Evolutionary conservation across 768 basidiomycete species (phyloP), one percentile per base, ranked within the genome.

Genomic region (Cubamyces sp.): DNA sequence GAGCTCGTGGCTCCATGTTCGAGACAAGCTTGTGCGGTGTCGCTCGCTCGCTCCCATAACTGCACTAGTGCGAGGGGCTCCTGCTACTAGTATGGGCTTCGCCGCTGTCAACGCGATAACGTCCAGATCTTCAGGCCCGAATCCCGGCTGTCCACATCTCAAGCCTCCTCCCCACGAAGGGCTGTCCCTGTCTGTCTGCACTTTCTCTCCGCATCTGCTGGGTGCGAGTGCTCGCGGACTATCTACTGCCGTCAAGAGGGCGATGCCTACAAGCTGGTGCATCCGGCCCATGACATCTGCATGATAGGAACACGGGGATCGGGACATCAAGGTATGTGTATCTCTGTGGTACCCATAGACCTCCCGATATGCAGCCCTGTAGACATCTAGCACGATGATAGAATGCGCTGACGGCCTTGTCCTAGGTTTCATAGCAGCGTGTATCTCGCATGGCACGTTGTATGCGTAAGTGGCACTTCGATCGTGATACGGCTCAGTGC

Each of bases 11-110:
- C 34, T 34, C 34, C 34, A 34, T 34, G 34, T 34, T 34, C 34
- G 34, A 34, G 34, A 34, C 34, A 34, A 34, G 34, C 34, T 34
- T 9, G 34, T 4, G 46, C 45, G 11, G 16, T 14, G 19, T 12
- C 49, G 37, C 23, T 49, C 34, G 56, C 47, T 57, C 47, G 41
- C 47, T 48, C 19, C 56, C 56, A 57, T 48, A 57, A 49, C 56
- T 6, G 47, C 56, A 39, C 56, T 57, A 57, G 56, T 18, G 16
- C 37, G 25, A 5, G 46, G 56, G 37, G 28, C 47, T 39, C 15
- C 34, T 8, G 28, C 28, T 30, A 8, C 28, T 34, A 34, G 34
- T 34, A 1, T 9, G 6, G 11, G 34, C 34, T 34, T 9, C 9
- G 34, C 34, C 9, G 34, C 34, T 1, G 34, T 34, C 34, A 9